Evolutionary conservation across 768 basidiomycete genomes (phyloP).

Genomic region (Xerocomellus chrysenteron): DNA sequence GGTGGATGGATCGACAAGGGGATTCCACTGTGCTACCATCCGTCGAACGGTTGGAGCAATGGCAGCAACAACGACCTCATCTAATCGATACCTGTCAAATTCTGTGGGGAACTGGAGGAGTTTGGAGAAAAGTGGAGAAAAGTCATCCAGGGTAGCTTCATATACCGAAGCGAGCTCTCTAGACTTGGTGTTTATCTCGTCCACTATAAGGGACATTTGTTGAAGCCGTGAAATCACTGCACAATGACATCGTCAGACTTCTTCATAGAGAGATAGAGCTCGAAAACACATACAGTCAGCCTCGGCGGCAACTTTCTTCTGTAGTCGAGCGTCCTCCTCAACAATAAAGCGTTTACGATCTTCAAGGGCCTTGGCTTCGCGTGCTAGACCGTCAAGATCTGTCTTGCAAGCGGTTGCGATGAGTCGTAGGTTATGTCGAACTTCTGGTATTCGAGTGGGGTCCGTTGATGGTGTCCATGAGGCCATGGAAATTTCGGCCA

Average conservation of each 20-base stretch:
- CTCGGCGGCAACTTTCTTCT: constrained; percentile 70
- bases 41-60: constrained; percentile 79
- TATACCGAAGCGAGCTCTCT: constrained; percentile 64
- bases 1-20: constrained; percentile 69
- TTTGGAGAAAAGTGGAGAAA: constrained; percentile 69
- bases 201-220: constrained; percentile 71
- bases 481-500: constrained; percentile 72
- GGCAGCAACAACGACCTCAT: constrained; percentile 92
- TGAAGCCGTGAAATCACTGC: constrained; percentile 78
- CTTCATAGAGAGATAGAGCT: neutral
- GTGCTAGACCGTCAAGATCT: constrained; percentile 84
- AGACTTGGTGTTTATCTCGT: constrained; percentile 64
- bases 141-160: constrained; percentile 70
- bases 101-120: constrained; percentile 74
- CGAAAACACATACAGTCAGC: constrained; percentile 58
- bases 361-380: constrained; percentile 82
- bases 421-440: constrained; percentile 92
- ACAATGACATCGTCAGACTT: constrained; percentile 1
- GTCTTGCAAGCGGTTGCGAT: constrained; percentile 80
- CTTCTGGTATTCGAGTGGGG: constrained; percentile 87
- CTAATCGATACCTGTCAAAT: constrained; percentile 75
- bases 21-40: constrained; percentile 77
- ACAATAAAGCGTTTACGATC: constrained; percentile 73
- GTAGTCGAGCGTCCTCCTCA: constrained; percentile 68
- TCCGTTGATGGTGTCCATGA: constrained; percentile 89